phyloP scores from a whole-genome alignment of 2,329 filamentous ascomycete species.

The Verticillium tricorpus region DNA sequence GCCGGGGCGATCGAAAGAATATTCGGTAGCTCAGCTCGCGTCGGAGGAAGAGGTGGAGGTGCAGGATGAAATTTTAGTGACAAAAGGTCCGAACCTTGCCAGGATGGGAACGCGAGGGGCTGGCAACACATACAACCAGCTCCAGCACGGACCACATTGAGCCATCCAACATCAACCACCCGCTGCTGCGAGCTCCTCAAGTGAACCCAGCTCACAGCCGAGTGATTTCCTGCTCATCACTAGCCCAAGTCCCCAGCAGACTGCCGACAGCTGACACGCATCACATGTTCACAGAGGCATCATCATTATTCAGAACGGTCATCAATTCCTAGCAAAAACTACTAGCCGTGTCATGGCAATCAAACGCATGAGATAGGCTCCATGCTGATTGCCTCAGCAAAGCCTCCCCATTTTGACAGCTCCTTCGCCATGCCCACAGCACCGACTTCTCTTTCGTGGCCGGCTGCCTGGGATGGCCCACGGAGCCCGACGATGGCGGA shows the following conservation, averaged over 20 bases:
- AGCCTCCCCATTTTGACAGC: constrained; percentile 27
- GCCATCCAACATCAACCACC: no score
- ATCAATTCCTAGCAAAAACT: constrained; percentile 39
- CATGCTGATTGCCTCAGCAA: constrained; percentile 32
- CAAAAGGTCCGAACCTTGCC: background rate
- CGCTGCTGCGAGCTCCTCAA: no score
- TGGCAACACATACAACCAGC: background rate
- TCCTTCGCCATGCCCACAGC: constrained; percentile 18
- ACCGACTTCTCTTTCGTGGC: constrained; percentile 25
- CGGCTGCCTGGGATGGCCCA: constrained; percentile 11
- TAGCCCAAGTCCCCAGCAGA: no score
- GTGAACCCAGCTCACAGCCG: no score
- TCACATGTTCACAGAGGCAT: background rate
- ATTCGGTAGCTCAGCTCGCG: background rate
- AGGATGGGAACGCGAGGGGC: background rate
- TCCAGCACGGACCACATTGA: background rate
- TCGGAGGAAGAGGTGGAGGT: background rate
- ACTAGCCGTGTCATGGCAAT: constrained; percentile 31
- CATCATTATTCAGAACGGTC: constrained; percentile 25
- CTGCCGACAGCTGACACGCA: constrained; percentile 9
- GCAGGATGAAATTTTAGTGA: background rate
- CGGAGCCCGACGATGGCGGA: constrained; percentile 34
- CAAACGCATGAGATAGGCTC: constrained; percentile 29
- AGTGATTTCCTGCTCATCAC: no score
- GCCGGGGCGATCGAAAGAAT: background rate